Base-by-base conservation (phyloP, 257 asterid species). In the Scutellaria baicalensis region DNA sequence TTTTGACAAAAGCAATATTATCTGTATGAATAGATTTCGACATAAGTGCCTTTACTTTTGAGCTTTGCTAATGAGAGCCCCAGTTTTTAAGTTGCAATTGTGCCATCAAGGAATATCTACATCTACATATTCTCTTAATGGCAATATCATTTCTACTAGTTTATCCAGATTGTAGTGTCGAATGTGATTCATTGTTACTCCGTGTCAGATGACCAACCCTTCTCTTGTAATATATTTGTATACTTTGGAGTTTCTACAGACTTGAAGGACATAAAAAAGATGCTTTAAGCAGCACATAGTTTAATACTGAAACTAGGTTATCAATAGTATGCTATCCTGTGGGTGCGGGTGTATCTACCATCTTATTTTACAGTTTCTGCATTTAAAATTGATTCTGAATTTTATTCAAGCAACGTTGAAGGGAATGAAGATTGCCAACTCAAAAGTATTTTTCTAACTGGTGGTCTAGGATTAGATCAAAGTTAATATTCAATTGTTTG, bases 381-480 rank as follows among this genome's bases (percentile, higher is more conserved):
- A 11, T n/a, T 49, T 39, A 23, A 76, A 59, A 14, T 50, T 3
- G 0, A 48, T 66, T 35, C 48, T 45, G 23, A 47, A 21, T 17
- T 35, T 27, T 35, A 4, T 40, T 48, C 51, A 68, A 55, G 73
- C 63, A 45, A 12, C 44, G 12, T 45, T 43, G 5, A 59, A 8
- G 17, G 14, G 47, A 63, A 23, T 31, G 23, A 36, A 13, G 54
- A 63, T 17, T 31, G 38, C 55, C 21, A 45, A 64, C 36, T 45
- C 5, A 5, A 45, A 45, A 73, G 16, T 43, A 60, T 8, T 13
- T 42, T 45, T 45, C 42, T 65, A 45, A 57, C 45, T 58, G 68
- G 23, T 45, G 42, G 59, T 21, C 57, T 38, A 57, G 43, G 63
- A 67, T 60, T 50, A 21, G 76, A 21, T 50, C 69, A 66, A 42